Base-by-base conservation (phyloP, 129 eudicot species). In the Scalesia atractyloides region DNA sequence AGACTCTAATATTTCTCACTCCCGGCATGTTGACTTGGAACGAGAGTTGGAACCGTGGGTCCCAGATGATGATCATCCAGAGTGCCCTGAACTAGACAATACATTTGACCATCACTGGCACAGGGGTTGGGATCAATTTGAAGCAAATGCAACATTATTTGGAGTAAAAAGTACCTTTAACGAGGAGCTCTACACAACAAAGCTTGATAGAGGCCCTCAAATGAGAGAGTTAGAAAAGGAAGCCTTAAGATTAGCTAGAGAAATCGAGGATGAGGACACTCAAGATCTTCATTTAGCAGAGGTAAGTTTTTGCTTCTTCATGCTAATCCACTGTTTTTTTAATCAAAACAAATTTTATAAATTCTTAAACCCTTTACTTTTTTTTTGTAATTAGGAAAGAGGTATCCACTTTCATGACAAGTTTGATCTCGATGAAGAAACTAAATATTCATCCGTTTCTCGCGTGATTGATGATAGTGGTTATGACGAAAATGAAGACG, bases 81-180 rank as follows among this genome's bases (percentile, higher is more conserved):
- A 80, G 19, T 82, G 86, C 71, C 89, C 97, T 37, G 99, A 95
- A 75, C 75, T 95, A 73, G 97, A 95, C 48, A 84, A 84, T 65
- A 86, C 88, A 81, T 95, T 90, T 83, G 96, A 95, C 68, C 84
- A 83, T n/a, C 90, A 82, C 64, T 83, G 96, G 99, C 83, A 87
- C 77, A 89, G 99, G 88, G 88, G 93, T 46, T 94, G 99, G 99
- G 96, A 94, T 82, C 99, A 94, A 71, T 94, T 94, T 83, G 87
- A 88, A 78, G 97, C 85, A 70, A 94, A 94, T 86, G 97, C 87
- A 71, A 65, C 89, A 24, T 76, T 94, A 63, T 94, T 94, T 83
- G 99, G 99, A 70, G 96, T 94, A n/a, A 90, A 90, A 74, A 94
- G 99, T 84, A 94, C 99, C 52, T 94, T 94, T 73, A 51, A 90